Evolutionary conservation across 2,329 filamentous ascomycete genomes (phyloP), one percentile per base, ranked within the genome.

Genomic region (Penicillium rolfsii): DNA sequence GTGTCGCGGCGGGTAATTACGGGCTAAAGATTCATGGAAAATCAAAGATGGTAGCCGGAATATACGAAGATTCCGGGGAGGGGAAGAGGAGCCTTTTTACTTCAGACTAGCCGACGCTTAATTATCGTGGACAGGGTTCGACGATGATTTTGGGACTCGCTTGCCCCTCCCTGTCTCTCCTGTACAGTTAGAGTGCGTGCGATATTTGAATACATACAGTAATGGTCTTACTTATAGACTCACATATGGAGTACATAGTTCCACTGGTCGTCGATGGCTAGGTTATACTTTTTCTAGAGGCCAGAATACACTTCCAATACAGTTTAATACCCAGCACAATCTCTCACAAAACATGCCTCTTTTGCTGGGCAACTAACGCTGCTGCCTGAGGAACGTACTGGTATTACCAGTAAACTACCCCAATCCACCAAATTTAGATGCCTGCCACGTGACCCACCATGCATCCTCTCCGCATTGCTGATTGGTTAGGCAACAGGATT

Each of bases 401-500:
- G 53, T 48, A 56, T 56, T 56, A 46, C 53, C 38, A 2, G 41
- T 48, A 48, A 36, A 30, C 50, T 40, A 50, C 16, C 24, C 16
- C 33, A 40, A 54, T 22, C 22, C 24, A 49, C 30, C 53, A 38
- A 64, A 64, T 64, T 59, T 57, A 61, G 71, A 66, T 74, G 73
- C 71, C 72, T 75, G 64, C 69, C 72, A 70, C 68, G 70, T 74
- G 62, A 65, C 54, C 62, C 61, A 59, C 58, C 24, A 30, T 45
- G 26, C 45, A 5, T 12, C 11, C 41, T 61, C 63, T 50, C 33
- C 12, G 26, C 54, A 43, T 48, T 35, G 61, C 65, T 72, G 59
- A 77, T 77, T 77, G 76, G 75, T 76, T 76, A 78, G 76, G 76
- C 76, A 78, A 75, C 76, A 77, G 71, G 65, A 77, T 78, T 78